Percentiles rank a stretch among this genome's conserved stretches.
phyloP scores from a whole-genome alignment of 345 rosid species.

The Cardamine chenopodiifolia region DNA sequence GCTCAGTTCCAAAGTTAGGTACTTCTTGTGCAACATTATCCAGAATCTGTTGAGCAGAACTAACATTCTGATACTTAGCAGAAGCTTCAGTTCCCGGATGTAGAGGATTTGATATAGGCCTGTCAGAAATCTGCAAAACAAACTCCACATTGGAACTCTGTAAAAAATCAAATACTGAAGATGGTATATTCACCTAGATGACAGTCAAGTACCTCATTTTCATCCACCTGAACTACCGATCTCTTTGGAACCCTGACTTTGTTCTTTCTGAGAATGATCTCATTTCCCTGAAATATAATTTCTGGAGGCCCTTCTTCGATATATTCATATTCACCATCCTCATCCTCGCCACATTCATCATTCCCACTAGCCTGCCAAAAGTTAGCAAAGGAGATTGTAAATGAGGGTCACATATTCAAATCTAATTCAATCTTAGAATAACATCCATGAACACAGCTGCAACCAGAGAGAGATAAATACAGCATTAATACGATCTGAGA shows the following conservation, averaged over 20 bases:
- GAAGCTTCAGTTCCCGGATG: constrained; percentile 76
- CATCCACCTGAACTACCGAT: constrained; percentile 34
- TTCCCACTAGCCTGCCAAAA: constrained; percentile 52
- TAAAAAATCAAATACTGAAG: neutral
- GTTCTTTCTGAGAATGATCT: constrained; percentile 78
- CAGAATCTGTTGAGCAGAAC: constrained; percentile 70
- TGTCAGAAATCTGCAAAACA: constrained; percentile 59
- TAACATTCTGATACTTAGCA: constrained; percentile 50
- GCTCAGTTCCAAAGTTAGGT: constrained; percentile 96
- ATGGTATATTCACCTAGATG: constrained; percentile 12
- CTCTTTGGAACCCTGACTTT: constrained; percentile 76
- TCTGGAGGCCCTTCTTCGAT: constrained; percentile 89
- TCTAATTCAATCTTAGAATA: neutral
- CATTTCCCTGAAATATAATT: constrained; percentile 89
- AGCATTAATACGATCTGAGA: neutral
- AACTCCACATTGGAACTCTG: constrained; percentile 19
- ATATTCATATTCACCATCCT: constrained; percentile 80
- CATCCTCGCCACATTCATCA: constrained; percentile 46
- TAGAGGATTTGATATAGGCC: constrained; percentile 93
- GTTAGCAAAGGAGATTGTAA: constrained; percentile 9
- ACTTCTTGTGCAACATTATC: constrained; percentile 82
- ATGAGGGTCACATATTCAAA: neutral
- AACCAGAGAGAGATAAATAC: neutral
- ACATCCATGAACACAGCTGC: constrained; percentile 1
- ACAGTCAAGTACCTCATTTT: constrained; percentile 54